Evolutionary conservation across 2,329 filamentous ascomycete species (phyloP).

Genomic region (Diaporthe sp.): DNA sequence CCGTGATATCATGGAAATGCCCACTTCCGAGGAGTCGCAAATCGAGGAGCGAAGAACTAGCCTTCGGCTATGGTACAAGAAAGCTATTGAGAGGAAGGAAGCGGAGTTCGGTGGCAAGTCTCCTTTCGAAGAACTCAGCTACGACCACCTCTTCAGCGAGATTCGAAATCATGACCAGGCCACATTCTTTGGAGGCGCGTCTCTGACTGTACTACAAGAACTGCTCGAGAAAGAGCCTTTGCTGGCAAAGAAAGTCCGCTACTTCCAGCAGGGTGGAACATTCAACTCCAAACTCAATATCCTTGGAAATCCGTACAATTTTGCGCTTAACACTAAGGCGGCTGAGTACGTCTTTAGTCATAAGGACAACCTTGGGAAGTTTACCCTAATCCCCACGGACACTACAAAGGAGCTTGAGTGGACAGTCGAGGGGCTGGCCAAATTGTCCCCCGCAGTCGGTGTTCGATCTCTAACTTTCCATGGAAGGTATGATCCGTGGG

Average conservation of each 20-base stretch:
- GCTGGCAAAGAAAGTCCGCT: no score
- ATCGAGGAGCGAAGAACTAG: background rate
- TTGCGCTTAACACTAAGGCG: no score
- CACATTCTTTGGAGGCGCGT: no score
- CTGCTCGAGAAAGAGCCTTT: no score
- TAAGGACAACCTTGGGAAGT: conserved; percentile 13
- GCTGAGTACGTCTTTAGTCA: conserved; percentile 26
- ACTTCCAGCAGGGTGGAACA: no score
- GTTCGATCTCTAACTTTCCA: conserved; percentile 31
- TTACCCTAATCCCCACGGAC: conserved; percentile 32
- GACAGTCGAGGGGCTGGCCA: conserved; percentile 5
- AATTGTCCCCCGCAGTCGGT: no score
- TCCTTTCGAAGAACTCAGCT: conserved; percentile 11
- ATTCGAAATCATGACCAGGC: no score
- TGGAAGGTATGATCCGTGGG: conserved; percentile 28
- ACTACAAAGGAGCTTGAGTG: conserved; percentile 33
- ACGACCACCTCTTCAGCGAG: no score
- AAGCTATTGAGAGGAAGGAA: conserved; percentile 28
- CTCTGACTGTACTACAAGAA: no score
- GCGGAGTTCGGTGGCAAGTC: conserved; percentile 7
- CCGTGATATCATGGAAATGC: no score
- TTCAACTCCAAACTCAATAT: no score
- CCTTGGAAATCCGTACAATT: no score
- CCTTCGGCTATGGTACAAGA: conserved; percentile 26
- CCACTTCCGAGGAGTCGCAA: background rate